Evolutionary conservation across 192 early-diverging fungal species (phyloP).

Genomic region (Helicostylum pulchrum): DNA sequence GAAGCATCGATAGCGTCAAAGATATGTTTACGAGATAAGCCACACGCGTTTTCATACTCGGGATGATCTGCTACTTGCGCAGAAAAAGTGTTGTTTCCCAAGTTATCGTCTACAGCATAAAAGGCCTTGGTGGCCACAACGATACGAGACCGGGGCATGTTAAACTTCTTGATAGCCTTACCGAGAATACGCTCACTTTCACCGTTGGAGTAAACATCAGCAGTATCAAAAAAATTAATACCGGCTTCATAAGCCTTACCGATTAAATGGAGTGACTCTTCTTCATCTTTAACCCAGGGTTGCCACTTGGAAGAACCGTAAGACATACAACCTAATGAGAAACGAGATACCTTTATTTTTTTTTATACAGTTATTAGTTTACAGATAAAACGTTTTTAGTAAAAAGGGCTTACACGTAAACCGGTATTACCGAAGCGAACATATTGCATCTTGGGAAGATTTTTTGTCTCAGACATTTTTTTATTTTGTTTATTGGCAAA

Average conservation of each 20-base stretch:
- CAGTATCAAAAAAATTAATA: conserved; percentile 35
- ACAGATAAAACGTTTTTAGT: no score
- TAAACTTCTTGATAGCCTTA: conserved; percentile 31
- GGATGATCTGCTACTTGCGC: background rate
- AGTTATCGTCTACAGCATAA: conserved; percentile 14
- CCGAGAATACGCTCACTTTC: conserved; percentile 31
- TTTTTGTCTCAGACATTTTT: no score
- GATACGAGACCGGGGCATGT: conserved; percentile 33
- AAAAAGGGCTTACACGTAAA: conserved; percentile 3
- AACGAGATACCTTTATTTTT: conserved; percentile 27
- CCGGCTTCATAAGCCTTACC: conserved; percentile 33
- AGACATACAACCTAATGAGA: conserved; percentile 44
- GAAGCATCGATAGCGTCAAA: conserved; percentile 31
- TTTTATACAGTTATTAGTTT: background rate
- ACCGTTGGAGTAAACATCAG: conserved; percentile 29
- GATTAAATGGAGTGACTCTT: conserved; percentile 36
- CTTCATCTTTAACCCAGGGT: conserved; percentile 43
- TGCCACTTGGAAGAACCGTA: conserved; percentile 35
- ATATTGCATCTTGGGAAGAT: conserved; percentile 2
- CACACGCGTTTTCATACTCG: conserved; percentile 18
- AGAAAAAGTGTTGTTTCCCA: conserved; percentile 19
- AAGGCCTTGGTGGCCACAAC: conserved; percentile 38
- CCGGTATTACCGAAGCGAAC: conserved; percentile 14
- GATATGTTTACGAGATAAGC: conserved; percentile 33
- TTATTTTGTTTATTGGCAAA: no score